Conservation (phyloP, 164 flowering plant genomes). For the Houttuynia cordata region DNA sequence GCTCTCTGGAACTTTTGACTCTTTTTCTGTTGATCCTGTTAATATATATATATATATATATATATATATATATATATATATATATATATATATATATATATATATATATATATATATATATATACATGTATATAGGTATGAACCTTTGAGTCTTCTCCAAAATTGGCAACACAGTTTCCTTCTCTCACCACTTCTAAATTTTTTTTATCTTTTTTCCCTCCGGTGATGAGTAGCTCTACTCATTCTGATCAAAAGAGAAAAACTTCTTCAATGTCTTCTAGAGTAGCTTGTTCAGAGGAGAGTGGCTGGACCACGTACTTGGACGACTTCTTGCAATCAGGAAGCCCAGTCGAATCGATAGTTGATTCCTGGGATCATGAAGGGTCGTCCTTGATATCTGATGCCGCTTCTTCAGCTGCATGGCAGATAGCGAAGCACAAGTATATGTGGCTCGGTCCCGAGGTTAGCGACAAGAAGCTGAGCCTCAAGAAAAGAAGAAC, state of each 20-base stretch:
- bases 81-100: too few species aligned
- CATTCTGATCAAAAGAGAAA: slow-evolving; percentile 14
- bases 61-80: too few species aligned
- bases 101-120: too few species aligned
- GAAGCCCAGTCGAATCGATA: slow-evolving; percentile 3
- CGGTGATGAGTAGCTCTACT: not conserved
- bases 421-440: slow-evolving; percentile 7
- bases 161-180: not conserved
- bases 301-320: slow-evolving; percentile 58
- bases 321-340: slow-evolving; percentile 29
- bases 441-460: not conserved
- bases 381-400: slow-evolving; percentile 36
- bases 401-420: slow-evolving; percentile 36
- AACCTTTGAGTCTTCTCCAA: slow-evolving; percentile 2
- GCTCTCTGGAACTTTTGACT: not conserved
- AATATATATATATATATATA: too few species aligned
- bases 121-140: too few species aligned
- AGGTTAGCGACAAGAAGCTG: slow-evolving; percentile 12
- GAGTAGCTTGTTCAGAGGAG: slow-evolving; percentile 23
- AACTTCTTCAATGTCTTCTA: slow-evolving; percentile 3
- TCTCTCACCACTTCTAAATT: too few species aligned
- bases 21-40: not conserved
- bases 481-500: slow-evolving; percentile 28
- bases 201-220: slow-evolving; percentile 13
- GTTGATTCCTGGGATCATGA: slow-evolving; percentile 8